Percentiles rank a stretch among this genome's conserved stretches.
phyloP scores from a whole-genome alignment of 345 rosid genomes.

The Hevea brasiliensis region DNA sequence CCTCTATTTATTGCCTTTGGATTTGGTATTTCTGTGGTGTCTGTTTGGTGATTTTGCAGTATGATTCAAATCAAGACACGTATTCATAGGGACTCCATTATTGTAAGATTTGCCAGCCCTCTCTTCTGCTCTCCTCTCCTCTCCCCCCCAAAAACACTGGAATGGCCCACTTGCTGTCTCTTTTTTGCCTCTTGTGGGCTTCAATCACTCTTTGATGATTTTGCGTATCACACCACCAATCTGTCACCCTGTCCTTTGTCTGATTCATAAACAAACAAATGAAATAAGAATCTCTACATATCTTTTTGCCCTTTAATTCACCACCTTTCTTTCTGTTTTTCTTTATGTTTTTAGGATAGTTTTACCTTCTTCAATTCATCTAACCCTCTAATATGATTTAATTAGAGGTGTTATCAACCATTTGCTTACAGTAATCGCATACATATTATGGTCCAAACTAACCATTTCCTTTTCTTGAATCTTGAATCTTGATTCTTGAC shows the following conservation, averaged over 20 bases:
- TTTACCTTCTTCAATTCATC: no score
- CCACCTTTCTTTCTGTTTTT: no score
- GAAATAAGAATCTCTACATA: slow-evolving; percentile 13
- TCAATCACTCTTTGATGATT: slow-evolving; percentile 54
- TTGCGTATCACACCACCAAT: slow-evolving; percentile 39
- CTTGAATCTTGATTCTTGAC: no score
- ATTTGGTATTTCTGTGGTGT: not conserved
- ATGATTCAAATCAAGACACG: slow-evolving; percentile 44
- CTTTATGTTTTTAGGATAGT: no score
- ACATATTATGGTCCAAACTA: no score
- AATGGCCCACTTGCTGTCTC: slow-evolving; percentile 62
- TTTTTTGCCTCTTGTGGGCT: slow-evolving; percentile 41
- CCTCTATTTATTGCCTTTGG: no score
- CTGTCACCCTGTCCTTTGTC: slow-evolving; percentile 47
- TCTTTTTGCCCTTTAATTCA: no score
- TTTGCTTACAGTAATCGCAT: no score
- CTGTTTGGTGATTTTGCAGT: slow-evolving; percentile 30
- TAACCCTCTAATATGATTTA: no score
- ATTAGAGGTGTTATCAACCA: no score
- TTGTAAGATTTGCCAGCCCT: slow-evolving; percentile 34
- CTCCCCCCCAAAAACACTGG: slow-evolving; percentile 40
- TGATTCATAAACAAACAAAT: slow-evolving; percentile 32
- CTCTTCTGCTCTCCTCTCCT: not conserved
- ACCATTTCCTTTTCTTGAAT: no score
- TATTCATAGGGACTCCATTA: slow-evolving; percentile 51